A percentile compares a stretch with the other conserved stretches of the same genome.
These are phyloP conservation scores for Sporobolomyces roseus DNA, from an alignment of 768 basidiomycete genomes.

Conservation along the genomic window DNA sequence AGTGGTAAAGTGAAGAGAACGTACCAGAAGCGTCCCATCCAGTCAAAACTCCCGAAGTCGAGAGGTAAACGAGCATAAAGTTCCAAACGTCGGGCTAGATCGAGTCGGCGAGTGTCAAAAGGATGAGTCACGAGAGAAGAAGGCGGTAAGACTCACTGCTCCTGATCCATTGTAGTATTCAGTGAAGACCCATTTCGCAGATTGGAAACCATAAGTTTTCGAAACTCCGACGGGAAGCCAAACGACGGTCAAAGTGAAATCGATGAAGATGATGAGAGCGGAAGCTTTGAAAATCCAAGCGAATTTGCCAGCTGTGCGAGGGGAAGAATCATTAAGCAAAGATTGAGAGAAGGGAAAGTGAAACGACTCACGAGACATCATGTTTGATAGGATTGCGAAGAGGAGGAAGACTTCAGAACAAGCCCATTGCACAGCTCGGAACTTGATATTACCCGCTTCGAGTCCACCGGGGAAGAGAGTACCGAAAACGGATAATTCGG, in stretches of 20 bases:
- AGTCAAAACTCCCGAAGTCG: constrained; percentile 79
- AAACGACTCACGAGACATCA: constrained; percentile 62
- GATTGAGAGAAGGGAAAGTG: neutral
- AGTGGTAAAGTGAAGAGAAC: too few species aligned
- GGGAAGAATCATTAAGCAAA: too few species aligned
- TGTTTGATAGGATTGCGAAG: constrained; percentile 73
- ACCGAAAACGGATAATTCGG: constrained; percentile 74
- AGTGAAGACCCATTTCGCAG: constrained; percentile 77
- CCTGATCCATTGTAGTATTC: constrained; percentile 82
- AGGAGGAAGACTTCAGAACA: constrained; percentile 70
- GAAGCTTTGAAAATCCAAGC: constrained; percentile 73
- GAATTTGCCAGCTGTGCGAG: constrained; percentile 53
- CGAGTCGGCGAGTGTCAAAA: neutral
- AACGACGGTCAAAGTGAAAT: constrained; percentile 80
- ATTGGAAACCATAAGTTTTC: constrained; percentile 81
- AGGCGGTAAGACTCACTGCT: constrained; percentile 50
- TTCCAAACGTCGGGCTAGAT: constrained; percentile 69
- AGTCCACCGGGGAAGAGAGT: constrained; percentile 70
- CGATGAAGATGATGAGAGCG: constrained; percentile 69
- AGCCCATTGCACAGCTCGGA: constrained; percentile 79
- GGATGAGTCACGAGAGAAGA: neutral
- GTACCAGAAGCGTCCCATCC: constrained; percentile 69
- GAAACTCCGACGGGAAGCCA: constrained; percentile 91
- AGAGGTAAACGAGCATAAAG: constrained; percentile 82
- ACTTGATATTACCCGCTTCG: constrained; percentile 67